These are phyloP conservation scores for Plasmopara muralis DNA, from an alignment of 352 stramenopile species.

Conservation along the genomic window DNA sequence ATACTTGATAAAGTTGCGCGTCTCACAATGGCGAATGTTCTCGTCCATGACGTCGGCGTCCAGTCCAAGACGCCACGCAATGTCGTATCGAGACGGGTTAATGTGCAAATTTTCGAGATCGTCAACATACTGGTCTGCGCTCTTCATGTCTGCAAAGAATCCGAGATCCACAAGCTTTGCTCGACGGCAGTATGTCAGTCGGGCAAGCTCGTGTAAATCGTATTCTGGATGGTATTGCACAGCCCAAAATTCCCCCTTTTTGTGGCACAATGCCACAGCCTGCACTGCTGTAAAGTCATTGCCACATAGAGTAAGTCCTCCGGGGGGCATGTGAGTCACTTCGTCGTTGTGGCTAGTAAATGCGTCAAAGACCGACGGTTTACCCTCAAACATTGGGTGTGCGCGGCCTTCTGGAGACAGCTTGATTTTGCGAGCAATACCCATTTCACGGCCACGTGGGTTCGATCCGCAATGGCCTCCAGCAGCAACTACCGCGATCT, in stretches of 20 bases:
- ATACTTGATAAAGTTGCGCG: constrained; percentile 83
- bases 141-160: constrained; percentile 69
- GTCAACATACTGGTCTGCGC: constrained; percentile 60
- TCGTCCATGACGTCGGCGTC: constrained; percentile 80
- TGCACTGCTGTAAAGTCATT: constrained; percentile 73
- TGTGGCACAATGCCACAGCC: constrained; percentile 60
- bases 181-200: constrained; percentile 63
- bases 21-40: constrained; percentile 67
- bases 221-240: constrained; percentile 85
- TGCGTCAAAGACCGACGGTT: constrained; percentile 70
- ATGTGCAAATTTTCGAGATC: constrained; percentile 70
- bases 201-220: constrained; percentile 72
- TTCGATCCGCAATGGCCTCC: constrained; percentile 60
- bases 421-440: constrained; percentile 68
- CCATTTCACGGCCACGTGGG: constrained; percentile 65
- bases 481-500: constrained; percentile 67
- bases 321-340: constrained; percentile 62
- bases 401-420: constrained; percentile 63
- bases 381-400: constrained; percentile 79
- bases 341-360: constrained; percentile 83
- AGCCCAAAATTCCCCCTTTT: constrained; percentile 78
- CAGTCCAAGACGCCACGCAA: constrained; percentile 68
- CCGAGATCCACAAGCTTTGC: constrained; percentile 58
- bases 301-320: constrained; percentile 46
- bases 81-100: constrained; percentile 65